Evolutionary conservation across 208 protist species (phyloP).

Genomic region (Leishmania aethiopica): DNA sequence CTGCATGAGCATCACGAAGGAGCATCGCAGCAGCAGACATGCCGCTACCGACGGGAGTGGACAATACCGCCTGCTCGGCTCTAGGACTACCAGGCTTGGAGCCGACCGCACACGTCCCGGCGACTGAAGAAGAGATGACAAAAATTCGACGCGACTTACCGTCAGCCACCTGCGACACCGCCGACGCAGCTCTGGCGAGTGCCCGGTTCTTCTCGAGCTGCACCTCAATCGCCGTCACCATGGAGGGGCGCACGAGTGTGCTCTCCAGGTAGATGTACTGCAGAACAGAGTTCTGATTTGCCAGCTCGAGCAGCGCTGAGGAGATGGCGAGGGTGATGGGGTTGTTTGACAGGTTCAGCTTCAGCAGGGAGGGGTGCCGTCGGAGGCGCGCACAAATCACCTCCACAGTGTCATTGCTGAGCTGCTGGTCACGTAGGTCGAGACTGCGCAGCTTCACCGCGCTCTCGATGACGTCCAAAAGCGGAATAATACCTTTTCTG

Average conservation of each 20-base stretch:
- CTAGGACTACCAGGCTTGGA: not conserved
- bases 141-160: not conserved
- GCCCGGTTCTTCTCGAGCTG: slow-evolving; percentile 64
- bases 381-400: slow-evolving; percentile 55
- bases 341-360: slow-evolving; percentile 85
- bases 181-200: not conserved
- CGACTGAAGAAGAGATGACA: not conserved
- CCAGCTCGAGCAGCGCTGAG: slow-evolving; percentile 67
- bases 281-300: slow-evolving; percentile 57
- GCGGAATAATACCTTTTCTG: slow-evolving; percentile 70
- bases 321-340: slow-evolving; percentile 77
- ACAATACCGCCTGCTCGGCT: not conserved
- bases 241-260: slow-evolving; percentile 52
- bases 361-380: slow-evolving; percentile 60
- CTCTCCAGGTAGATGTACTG: slow-evolving; percentile 70
- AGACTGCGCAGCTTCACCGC: slow-evolving; percentile 49
- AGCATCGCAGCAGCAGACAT: slow-evolving; percentile 14
- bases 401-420: slow-evolving; percentile 59
- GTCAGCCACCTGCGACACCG: not conserved
- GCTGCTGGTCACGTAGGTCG: slow-evolving; percentile 61
- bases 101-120: not conserved
- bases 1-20: not conserved
- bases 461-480: slow-evolving; percentile 78
- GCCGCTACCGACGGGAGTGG: slow-evolving; percentile 11
- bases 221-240: slow-evolving; percentile 50